Base-by-base conservation (phyloP, 306 rosid genomes). In the Cicer pinnatifidum region DNA sequence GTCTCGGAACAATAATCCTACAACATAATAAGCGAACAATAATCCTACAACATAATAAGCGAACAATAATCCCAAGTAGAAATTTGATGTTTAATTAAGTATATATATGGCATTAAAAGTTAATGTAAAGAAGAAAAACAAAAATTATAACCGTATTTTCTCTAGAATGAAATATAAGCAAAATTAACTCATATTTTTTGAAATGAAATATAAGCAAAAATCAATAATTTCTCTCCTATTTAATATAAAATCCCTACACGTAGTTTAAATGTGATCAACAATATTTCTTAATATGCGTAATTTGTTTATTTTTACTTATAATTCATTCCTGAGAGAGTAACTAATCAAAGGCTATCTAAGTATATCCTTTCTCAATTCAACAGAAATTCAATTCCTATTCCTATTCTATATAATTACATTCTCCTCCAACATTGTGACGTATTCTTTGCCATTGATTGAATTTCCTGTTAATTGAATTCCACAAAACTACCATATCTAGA, bases 1-100 rank as follows among this genome's bases (percentile, higher is more conserved):
- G 37, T 37, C 59, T 43, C 70, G 35, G 44, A 63, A 77, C 65
- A 69, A 47, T 56, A 47, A 70, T 53, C 50, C 50, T 52, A 50
- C 7, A 67, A 58, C 40, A 58, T 19, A 56, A 58, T 19, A 56
- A 67, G 20, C n/a, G 1, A 57, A 77, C 12, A 23, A 9, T n/a
- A 13, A 15, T 20, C 6, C 45, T 52, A 50, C 7, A 67, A 58
- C 40, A 58, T 19, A 56, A 58, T 19, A 56, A 67, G 20, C n/a
- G 1, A 57, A 77, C 12, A 23, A 9, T n/a, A 13, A 15, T 20
- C 6, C 45, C 11, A 60, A 68, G 11, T 48, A 59, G 6, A 37
- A 12, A 66, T 33, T 72, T 8, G 15, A 73, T 37, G 7, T 20
- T 17, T 50, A 41, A 60, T 63, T 13, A 71, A 70, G 79, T 28